Conservation (phyloP, 495 filamentous ascomycete genomes). For the Aspergillus mulundensis region DNA sequence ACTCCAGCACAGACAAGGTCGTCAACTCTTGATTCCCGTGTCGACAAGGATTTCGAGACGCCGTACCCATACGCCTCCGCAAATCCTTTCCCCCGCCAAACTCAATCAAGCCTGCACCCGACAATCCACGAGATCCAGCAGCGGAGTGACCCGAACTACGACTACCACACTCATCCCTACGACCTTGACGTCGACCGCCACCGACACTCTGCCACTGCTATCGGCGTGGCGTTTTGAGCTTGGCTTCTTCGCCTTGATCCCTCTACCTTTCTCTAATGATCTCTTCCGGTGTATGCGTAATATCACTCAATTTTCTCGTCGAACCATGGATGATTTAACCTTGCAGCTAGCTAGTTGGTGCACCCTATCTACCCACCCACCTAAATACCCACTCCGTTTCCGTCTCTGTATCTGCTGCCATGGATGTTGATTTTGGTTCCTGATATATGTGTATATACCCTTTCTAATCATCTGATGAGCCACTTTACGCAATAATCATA, state of each 20-base stretch:
- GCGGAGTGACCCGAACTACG: constrained; percentile 2
- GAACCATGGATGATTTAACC: too few species aligned
- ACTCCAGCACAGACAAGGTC: constrained; percentile 16
- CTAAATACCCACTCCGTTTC: neutral
- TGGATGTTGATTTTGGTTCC: too few species aligned
- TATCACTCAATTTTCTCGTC: too few species aligned
- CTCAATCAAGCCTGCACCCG: constrained; percentile 5
- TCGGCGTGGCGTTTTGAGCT: constrained; percentile 37
- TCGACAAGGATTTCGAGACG: constrained; percentile 26
- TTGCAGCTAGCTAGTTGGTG: neutral
- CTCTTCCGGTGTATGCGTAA: neutral
- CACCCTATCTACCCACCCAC: too few species aligned
- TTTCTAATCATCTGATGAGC: too few species aligned
- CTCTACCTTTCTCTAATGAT: neutral
- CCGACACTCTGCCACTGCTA: constrained; percentile 24
- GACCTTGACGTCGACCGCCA: constrained; percentile 19
- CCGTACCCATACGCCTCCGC: constrained; percentile 8
- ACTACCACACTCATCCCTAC: constrained; percentile 20
- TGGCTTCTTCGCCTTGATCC: neutral
- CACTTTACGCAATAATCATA: too few species aligned
- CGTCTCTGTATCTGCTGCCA: too few species aligned
- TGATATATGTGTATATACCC: too few species aligned
- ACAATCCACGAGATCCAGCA: constrained; percentile 30
- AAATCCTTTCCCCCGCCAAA: constrained; percentile 7
- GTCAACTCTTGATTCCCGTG: constrained; percentile 20